These are phyloP conservation scores for Globisporangium spiculum DNA, from an alignment of 352 stramenopile species.

Conservation along the genomic window DNA sequence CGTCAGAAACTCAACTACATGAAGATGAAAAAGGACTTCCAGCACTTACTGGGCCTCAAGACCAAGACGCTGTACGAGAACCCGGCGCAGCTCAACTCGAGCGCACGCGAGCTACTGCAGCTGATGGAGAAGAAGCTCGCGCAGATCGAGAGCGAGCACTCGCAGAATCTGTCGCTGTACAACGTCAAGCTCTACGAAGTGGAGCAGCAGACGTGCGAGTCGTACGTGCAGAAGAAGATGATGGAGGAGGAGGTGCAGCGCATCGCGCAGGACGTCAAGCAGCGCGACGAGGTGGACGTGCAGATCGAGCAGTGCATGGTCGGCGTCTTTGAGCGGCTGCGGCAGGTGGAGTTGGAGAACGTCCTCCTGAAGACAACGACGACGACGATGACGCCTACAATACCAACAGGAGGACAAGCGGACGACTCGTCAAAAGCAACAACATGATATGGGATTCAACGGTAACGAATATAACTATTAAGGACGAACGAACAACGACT, in stretches of 20 bases:
- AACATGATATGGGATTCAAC: background rate
- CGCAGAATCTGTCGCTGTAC: constrained; percentile 34
- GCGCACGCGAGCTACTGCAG: constrained; percentile 31
- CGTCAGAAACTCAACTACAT: constrained; percentile 41
- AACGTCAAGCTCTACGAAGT: constrained; percentile 48
- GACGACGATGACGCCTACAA: background rate
- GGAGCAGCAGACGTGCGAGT: constrained; percentile 54
- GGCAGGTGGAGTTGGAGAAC: constrained; percentile 48
- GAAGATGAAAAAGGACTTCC: constrained; percentile 47
- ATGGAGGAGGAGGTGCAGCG: constrained; percentile 45
- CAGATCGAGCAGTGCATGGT: constrained; percentile 59
- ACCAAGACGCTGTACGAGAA: constrained; percentile 41
- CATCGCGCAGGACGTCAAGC: constrained; percentile 33
- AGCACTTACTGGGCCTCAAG: constrained; percentile 39
- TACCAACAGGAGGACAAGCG: background rate
- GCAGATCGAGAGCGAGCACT: constrained; percentile 42
- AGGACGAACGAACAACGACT: background rate
- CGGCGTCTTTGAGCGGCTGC: constrained; percentile 50
- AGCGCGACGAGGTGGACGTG: constrained; percentile 48
- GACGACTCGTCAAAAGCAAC: background rate
- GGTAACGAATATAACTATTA: constrained; percentile 5
- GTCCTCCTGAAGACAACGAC: constrained; percentile 28
- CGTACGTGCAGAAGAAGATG: constrained; percentile 43
- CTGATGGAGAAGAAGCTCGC: constrained; percentile 42
- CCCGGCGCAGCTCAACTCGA: constrained; percentile 27